phyloP scores from a whole-genome alignment of 2,329 filamentous ascomycete genomes.

The Colletotrichum musicola region DNA sequence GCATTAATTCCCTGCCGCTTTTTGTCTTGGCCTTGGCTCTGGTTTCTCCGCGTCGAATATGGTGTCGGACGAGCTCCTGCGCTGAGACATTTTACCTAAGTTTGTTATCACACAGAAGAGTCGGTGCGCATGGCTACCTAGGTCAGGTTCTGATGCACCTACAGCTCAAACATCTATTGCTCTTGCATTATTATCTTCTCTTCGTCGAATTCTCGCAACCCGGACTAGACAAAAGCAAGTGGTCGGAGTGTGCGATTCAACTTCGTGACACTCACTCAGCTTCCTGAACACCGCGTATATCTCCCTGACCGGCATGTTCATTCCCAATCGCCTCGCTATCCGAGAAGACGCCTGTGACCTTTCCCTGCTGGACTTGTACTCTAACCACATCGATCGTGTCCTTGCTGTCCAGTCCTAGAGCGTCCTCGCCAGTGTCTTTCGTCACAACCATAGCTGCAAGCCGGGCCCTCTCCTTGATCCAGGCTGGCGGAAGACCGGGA shows the following conservation, averaged over 20 bases:
- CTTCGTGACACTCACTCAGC: slow-evolving; percentile 22
- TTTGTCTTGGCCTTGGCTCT: too few species aligned
- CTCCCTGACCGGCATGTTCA: background rate
- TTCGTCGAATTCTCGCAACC: too few species aligned
- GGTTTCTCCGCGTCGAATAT: too few species aligned
- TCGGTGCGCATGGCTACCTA: too few species aligned
- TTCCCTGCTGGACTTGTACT: slow-evolving; percentile 33
- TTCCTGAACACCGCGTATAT: slow-evolving; percentile 9
- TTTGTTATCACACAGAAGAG: too few species aligned
- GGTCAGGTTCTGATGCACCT: too few species aligned
- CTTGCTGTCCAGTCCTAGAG: slow-evolving; percentile 11
- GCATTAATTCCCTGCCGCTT: too few species aligned
- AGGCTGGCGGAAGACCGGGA: slow-evolving; percentile 71
- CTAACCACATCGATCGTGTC: slow-evolving; percentile 38
- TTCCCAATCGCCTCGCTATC: background rate
- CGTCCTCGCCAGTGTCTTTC: slow-evolving; percentile 43
- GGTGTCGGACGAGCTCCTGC: too few species aligned
- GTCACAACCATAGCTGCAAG: slow-evolving; percentile 12
- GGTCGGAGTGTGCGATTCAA: slow-evolving; percentile 1
- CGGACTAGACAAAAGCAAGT: background rate
- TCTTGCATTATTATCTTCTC: too few species aligned
- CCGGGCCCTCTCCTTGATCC: slow-evolving; percentile 54
- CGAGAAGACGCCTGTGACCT: background rate
- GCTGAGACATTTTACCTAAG: too few species aligned
- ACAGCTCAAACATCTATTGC: too few species aligned